A percentile compares a stretch with the other conserved stretches of the same genome.
These are phyloP conservation scores for Solanum habrochaites DNA, from an alignment of 257 asterid genomes.

Conservation along the genomic window DNA sequence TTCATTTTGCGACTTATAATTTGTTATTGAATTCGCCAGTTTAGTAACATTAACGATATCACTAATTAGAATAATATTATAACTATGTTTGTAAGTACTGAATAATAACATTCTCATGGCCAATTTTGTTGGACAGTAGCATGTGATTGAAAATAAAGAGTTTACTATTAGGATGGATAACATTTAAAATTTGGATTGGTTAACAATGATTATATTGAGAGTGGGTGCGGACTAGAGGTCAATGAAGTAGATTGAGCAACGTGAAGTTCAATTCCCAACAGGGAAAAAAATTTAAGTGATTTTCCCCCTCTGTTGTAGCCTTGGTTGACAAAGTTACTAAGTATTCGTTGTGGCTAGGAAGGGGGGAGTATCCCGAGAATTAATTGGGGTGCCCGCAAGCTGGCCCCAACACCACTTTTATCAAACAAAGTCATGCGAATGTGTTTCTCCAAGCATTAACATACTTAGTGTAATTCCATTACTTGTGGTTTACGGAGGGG, in stretches of 20 bases:
- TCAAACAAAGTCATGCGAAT: background rate
- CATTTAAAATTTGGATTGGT: background rate
- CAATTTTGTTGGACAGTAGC: background rate
- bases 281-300: background rate
- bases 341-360: background rate
- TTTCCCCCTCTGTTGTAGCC: background rate
- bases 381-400: background rate
- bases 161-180: background rate
- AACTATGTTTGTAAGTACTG: background rate
- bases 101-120: background rate
- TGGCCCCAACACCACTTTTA: background rate
- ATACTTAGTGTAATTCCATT: background rate
- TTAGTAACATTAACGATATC: background rate
- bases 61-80: background rate
- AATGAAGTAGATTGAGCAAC: background rate
- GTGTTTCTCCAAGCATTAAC: background rate
- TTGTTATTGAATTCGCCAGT: background rate
- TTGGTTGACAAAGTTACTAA: background rate
- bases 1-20: background rate
- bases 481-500: background rate
- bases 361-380: background rate
- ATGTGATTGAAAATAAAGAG: background rate
- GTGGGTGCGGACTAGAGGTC: background rate
- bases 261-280: background rate
- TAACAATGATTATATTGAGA: background rate